Base-by-base conservation (phyloP, 176 grass and related monocot species). In the Triticum dicoccoides region DNA sequence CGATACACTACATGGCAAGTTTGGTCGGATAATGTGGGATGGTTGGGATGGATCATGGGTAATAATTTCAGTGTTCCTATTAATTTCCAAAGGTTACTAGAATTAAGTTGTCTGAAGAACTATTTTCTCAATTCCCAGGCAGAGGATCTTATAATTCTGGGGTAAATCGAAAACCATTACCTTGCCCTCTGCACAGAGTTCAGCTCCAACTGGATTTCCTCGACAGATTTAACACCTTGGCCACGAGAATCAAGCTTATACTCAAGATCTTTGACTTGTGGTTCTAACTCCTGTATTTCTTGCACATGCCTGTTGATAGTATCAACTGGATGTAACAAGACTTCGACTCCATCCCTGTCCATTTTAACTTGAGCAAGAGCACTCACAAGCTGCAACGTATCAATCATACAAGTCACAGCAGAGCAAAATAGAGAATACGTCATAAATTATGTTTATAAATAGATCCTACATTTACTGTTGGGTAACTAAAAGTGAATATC, bases 341-440 rank as follows among this genome's bases (percentile, higher is more conserved):
- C 61, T 86, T 95, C 89, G 11, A 93, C 80, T 45, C 54, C 88
- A 90, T 98, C 91, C 87, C 91, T 95, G 39, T 98, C 89, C 78
- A 89, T 70, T 85, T 95, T 92, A 54, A 92, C 88, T 83, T 98
- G 89, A 79, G 95, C 93, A 73, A 98, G 80, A 87, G 95, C 91
- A 45, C 87, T 91, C 71, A 93, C 81, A 83, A 95, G 61, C 93
- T 98, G 88, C 80, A 93, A 89, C 64, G 42, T 34, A 83, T 12
- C 61, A 89, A 23, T 42, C 58, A 82, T 71, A 41, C 37, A 77
- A 32, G 32, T 49, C 85, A 25, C 44, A 12, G 44, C 44, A 13
- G 8, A 23, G 33, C 4, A 70, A 77, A 77, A 71, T 69, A 86
- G 13, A 34, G 34, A 70, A 77, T 13, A 21, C 20, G 38, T 32